Evolutionary conservation across 176 grass and related monocot genomes (phyloP).

Genomic region (Cenchrus americanus): DNA sequence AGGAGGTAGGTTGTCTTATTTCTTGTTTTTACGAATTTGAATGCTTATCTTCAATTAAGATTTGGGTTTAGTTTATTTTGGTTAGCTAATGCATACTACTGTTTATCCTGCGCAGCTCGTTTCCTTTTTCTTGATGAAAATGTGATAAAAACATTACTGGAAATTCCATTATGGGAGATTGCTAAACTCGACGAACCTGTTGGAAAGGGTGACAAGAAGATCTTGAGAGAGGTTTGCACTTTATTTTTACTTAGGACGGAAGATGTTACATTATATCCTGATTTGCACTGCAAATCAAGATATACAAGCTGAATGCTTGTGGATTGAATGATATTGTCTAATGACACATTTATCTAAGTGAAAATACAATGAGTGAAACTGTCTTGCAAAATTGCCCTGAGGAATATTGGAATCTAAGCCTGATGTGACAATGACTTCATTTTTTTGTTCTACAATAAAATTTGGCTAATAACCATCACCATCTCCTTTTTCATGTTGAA

Average conservation of each 20-base stretch:
- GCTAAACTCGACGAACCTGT: slow-evolving; percentile 75
- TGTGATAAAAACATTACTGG: slow-evolving; percentile 74
- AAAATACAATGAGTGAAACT: neutral
- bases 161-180: slow-evolving; percentile 87
- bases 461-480: neutral
- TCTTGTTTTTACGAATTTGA: slow-evolving; percentile 28
- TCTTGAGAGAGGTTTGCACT: slow-evolving; percentile 87
- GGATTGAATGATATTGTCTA: neutral
- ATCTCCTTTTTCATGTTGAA: slow-evolving; percentile 39
- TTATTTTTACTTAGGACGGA: neutral
- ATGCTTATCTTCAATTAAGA: neutral
- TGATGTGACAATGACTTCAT: neutral
- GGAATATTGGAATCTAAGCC: slow-evolving; percentile 5
- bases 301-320: neutral
- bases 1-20: slow-evolving; percentile 61
- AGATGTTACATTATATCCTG: neutral
- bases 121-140: slow-evolving; percentile 96
- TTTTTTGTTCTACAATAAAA: neutral
- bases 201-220: slow-evolving; percentile 92
- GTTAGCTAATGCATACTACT: neutral
- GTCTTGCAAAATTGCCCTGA: neutral
- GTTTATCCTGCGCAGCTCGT: slow-evolving; percentile 55
- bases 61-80: slow-evolving; percentile 16
- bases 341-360: neutral
- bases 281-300: slow-evolving; percentile 3